Percentiles rank a stretch among this genome's conserved stretches.
phyloP scores from a whole-genome alignment of 75 land plant genomes.

The Pinus albicaulis region DNA sequence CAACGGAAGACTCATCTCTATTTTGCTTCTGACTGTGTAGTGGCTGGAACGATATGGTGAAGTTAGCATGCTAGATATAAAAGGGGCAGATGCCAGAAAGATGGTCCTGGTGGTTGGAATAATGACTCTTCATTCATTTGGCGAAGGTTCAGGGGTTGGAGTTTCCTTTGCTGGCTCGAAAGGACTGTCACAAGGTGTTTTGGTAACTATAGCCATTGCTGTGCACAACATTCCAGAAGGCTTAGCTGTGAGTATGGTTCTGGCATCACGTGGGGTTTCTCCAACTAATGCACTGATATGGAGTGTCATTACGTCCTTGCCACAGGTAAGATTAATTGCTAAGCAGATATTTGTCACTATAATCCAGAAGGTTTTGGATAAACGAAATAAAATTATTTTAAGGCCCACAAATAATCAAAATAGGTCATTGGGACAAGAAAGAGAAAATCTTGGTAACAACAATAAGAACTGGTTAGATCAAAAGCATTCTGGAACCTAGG shows the following conservation, averaged over 20 bases:
- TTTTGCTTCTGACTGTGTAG: slow-evolving; percentile 28
- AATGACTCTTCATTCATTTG: slow-evolving; percentile 98
- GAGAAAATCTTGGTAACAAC: neutral
- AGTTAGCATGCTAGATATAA: slow-evolving; percentile 96
- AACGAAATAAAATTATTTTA: neutral
- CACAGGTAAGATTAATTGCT: slow-evolving; percentile 56
- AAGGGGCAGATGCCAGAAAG: slow-evolving; percentile 94
- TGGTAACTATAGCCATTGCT: slow-evolving; percentile 95
- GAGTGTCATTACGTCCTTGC: slow-evolving; percentile 97
- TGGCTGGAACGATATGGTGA: slow-evolving; percentile 85
- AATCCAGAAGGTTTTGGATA: neutral
- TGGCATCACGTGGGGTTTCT: slow-evolving; percentile 84
- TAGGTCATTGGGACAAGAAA: neutral
- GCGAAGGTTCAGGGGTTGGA: slow-evolving; percentile 99
- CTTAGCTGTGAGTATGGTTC: slow-evolving; percentile 95
- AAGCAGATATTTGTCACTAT: neutral
- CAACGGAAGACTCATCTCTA: neutral
- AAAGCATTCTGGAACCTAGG: no score
- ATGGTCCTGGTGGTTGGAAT: slow-evolving; percentile 88
- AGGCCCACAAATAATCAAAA: no score
- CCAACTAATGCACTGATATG: slow-evolving; percentile 91
- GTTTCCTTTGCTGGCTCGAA: slow-evolving; percentile 97
- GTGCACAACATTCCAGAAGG: slow-evolving; percentile 99
- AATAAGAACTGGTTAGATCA: no score
- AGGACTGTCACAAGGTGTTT: slow-evolving; percentile 88